Evolutionary conservation across 305 asterid genomes (phyloP), one percentile per base, ranked within the genome.

Genomic region (Petunia hybrid): DNA sequence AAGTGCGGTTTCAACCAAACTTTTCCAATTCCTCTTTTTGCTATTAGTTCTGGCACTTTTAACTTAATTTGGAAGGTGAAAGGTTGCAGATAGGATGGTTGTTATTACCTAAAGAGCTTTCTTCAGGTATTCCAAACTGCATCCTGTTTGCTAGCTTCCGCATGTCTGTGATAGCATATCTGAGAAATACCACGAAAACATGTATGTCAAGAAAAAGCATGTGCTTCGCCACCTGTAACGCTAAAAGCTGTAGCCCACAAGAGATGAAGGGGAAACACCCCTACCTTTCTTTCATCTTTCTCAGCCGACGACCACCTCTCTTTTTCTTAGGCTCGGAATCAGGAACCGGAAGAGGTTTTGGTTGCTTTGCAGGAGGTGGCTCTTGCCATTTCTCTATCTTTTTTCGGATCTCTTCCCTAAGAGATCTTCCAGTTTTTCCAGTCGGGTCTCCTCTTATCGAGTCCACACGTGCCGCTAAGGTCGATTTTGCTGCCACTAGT

Each of bases 381-480:
- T 94, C 98, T 75, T 94, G 97, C 95, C 97, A 94, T 83, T 94
- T 92, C 87, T 91, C 98, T 67, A 94, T 94, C 90, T 94, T 94
- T 73, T 91, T 92, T 45, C 83, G 91, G 82, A 94, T 89, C 82
- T 89, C 94, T 8, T 87, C 92, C 53, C 94, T 89, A 10, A 90
- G 84, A 60, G 82, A 80, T 85, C 94, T 90, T 81, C 97, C 98
- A 10, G 82, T 85, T 81, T 91, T 90, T 59, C 97, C 98, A 6
- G 93, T 88, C 60, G 90, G 92, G 77, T 92, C 97, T 51, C 93
- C 92, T 84, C 94, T 86, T 5, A 89, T 91, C 66, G 93, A 87
- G 85, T 94, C 98, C 13, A 94, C 92, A 70, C 98, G 97, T 46
- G 98, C 97, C 22, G 94, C 93, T 66, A 94, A 94, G 31, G 97